phyloP scores from a whole-genome alignment of 1,284 basidiomycete genomes.

The Trichosporon ovoides region DNA sequence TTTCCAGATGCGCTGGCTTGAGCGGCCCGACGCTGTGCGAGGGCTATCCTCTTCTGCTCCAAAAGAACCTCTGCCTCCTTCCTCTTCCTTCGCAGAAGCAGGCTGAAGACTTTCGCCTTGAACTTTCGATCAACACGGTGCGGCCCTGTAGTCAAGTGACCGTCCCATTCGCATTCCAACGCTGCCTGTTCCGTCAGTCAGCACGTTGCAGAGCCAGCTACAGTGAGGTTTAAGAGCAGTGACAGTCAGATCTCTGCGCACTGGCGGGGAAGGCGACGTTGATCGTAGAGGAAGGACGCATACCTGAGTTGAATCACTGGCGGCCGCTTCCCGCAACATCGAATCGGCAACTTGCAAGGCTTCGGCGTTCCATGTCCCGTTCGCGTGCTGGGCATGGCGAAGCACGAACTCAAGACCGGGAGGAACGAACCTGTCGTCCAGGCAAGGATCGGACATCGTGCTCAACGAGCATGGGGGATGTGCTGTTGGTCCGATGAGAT shows the following conservation, averaged over 20 bases:
- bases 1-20: neutral
- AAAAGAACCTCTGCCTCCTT: neutral
- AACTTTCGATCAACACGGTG: neutral
- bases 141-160: neutral
- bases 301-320: neutral
- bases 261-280: too few relatives aligned
- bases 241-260: neutral
- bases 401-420: neutral
- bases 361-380: neutral
- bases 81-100: neutral
- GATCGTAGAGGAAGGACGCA: neutral
- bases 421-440: neutral
- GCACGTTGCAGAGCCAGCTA: neutral
- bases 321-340: neutral
- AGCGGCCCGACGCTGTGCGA: neutral
- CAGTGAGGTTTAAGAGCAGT: too few relatives aligned
- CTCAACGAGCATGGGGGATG: neutral
- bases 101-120: neutral
- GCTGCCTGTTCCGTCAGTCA: neutral
- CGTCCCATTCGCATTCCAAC: neutral
- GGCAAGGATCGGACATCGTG: neutral
- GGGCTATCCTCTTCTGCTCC: neutral
- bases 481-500: neutral
- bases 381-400: neutral
- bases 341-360: neutral